Conservation (phyloP, 106 monocot species). For the Apostasia ramifera region DNA sequence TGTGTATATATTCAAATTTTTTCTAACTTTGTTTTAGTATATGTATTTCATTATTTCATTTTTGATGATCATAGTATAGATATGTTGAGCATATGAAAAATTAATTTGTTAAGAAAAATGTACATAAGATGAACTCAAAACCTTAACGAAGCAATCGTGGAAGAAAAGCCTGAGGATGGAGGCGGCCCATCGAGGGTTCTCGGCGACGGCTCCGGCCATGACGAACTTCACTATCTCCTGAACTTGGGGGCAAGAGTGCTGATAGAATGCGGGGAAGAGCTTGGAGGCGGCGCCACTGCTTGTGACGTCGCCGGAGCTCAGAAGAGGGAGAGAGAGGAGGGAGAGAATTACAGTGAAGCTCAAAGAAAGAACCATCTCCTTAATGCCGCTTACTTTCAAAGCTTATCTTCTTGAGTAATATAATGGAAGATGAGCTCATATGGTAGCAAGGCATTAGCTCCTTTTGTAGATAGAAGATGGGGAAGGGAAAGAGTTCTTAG, state of each 20-base stretch:
- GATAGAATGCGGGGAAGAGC: conserved; percentile 54
- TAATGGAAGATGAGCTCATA: no score
- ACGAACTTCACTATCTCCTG: conserved; percentile 37
- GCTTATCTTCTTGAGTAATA: no score
- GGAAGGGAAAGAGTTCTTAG: no score
- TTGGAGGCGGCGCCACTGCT: neutral
- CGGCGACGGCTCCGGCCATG: conserved; percentile 40
- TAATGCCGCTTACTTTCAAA: no score
- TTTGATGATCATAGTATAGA: no score
- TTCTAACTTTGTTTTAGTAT: no score
- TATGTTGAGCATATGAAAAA: no score
- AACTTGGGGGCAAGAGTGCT: conserved; percentile 51
- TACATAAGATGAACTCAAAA: neutral
- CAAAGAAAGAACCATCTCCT: neutral
- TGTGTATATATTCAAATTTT: no score
- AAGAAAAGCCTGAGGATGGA: conserved; percentile 69
- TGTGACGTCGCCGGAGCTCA: neutral
- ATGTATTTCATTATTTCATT: no score
- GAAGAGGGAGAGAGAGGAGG: conserved; percentile 1
- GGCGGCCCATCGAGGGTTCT: conserved; percentile 66
- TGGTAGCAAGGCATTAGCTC: no score
- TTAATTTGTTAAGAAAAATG: neutral
- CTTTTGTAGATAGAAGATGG: no score
- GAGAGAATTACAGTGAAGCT: neutral
- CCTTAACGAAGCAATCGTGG: conserved; percentile 85